A percentile compares a stretch with the other conserved stretches of the same genome.
Evolutionary conservation across 2,329 filamentous ascomycete genomes (phyloP).

Genomic region (Aspergillus sp.): DNA sequence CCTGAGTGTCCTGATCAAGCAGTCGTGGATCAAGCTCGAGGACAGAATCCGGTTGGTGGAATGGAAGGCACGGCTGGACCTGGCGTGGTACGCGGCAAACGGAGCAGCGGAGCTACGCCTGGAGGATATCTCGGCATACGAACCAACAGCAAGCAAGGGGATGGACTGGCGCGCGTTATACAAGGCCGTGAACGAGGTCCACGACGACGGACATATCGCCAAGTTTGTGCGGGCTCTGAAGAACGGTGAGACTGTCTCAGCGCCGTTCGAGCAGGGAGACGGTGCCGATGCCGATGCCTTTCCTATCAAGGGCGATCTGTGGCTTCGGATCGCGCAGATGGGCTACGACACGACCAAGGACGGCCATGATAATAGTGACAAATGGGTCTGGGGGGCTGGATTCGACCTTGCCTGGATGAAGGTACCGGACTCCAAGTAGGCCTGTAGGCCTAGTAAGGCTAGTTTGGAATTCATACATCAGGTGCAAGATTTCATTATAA

Average conservation of each 20-base stretch:
- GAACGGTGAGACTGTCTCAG: slow-evolving; percentile 58
- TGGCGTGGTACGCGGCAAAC: slow-evolving; percentile 71
- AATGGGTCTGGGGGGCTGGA: background rate
- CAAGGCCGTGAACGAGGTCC: slow-evolving; percentile 23
- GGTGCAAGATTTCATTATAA: no score
- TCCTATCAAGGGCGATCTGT: no score
- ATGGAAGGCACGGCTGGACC: slow-evolving; percentile 75
- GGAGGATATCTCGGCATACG: slow-evolving; percentile 61
- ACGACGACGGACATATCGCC: slow-evolving; percentile 77
- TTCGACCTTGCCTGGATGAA: background rate
- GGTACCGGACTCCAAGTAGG: background rate
- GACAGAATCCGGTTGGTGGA: slow-evolving; percentile 70
- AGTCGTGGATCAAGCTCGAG: no score
- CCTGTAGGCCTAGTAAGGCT: no score
- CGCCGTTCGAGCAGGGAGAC: no score
- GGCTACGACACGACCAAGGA: background rate
- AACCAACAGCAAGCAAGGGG: no score
- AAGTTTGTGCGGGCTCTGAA: slow-evolving; percentile 73
- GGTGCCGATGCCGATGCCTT: no score
- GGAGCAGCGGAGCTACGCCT: slow-evolving; percentile 60
- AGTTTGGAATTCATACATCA: no score
- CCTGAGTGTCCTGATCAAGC: slow-evolving; percentile 7
- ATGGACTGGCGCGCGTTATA: no score
- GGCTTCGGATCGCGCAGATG: no score
- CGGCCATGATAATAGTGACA: background rate